Evolutionary conservation across 2,329 filamentous ascomycete genomes (phyloP).

Genomic region (Ophiostoma novo-ulmi): DNA sequence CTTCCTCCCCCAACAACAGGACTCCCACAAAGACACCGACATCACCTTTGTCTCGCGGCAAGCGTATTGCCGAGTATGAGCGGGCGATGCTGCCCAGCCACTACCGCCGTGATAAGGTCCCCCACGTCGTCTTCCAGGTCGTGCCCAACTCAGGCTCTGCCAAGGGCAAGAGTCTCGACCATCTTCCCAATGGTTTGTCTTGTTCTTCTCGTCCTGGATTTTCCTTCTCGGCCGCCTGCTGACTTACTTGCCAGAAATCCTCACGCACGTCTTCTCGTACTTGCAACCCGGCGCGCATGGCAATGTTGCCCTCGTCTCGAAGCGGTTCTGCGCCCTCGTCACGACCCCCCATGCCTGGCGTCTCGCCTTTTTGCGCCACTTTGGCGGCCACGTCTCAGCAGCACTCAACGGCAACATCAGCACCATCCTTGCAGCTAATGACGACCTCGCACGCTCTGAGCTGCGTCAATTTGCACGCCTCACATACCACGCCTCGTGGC

Average conservation of each 20-base stretch:
- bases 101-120: constrained; percentile 30
- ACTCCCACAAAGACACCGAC: not conserved
- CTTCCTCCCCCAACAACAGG: not conserved
- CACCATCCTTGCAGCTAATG: not conserved
- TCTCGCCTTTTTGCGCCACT: constrained; percentile 85
- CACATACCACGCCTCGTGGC: constrained; percentile 82
- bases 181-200: constrained; percentile 75
- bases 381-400: constrained; percentile 62
- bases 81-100: constrained; percentile 48
- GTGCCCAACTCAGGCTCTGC: not conserved
- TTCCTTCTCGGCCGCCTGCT: constrained; percentile 21
- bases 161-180: constrained; percentile 42
- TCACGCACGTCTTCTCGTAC: constrained; percentile 88
- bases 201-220: not conserved
- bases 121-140: not conserved
- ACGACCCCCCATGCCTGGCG: constrained; percentile 92
- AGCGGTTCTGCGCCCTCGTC: constrained; percentile 77
- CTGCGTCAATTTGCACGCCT: constrained; percentile 76
- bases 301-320: constrained; percentile 78
- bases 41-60: constrained; percentile 36
- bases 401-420: not conserved
- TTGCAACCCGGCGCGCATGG: constrained; percentile 79
- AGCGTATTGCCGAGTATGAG: constrained; percentile 57
- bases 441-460: constrained; percentile 61
- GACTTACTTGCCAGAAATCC: constrained; percentile 59